Base-by-base conservation (phyloP, 352 stramenopile genomes). In the Peronospora belbahrii region DNA sequence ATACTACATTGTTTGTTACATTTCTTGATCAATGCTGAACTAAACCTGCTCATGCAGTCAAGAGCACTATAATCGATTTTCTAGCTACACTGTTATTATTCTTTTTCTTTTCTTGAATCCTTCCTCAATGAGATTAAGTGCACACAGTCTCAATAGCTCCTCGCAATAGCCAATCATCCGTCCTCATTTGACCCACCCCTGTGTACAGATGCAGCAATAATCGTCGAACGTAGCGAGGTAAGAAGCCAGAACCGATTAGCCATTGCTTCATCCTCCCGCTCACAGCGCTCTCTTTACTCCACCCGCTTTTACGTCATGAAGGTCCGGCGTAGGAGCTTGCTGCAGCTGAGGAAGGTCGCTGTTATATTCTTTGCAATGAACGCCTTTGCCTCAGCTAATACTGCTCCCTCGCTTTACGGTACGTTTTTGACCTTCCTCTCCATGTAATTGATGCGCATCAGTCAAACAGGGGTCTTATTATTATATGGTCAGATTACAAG, bases 391-490 rank as follows among this genome's bases (percentile, higher is more conserved):
- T 53, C 58, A 7, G 50, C 60, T 17, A 63, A 34, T 27, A 64
- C 57, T 1, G 51, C 68, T 1, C 70, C 73, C 8, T 79, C 74
- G 6, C 66, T 83, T 25, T 78, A 80, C 36, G 68, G 74, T 85
- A 31, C 54, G 70, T n/a, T n/a, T n/a, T n/a, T 33, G 3, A 5
- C 20, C 18, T 13, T 23, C 4, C 20, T 11, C 17, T 4, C 1
- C 11, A 9, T 28, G 17, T 24, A 4, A 23, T 42, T 54, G 34
- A 56, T 57, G 41, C 13, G 34, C 37, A 45, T 52, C 42, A 59
- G 37, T 18, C 6, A 3, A 34, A 35, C 20, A 6, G 10, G 4
- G 13, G 18, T 36, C 18, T 42, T 24, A 42, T 34, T 31, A 35
- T 33, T 18, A 13, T 19, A 48, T 17, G 10, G 19, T 9, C 22